These are phyloP conservation scores for Trichoderma harzianum DNA, from an alignment of 2,329 filamentous ascomycete genomes.

Conservation along the genomic window DNA sequence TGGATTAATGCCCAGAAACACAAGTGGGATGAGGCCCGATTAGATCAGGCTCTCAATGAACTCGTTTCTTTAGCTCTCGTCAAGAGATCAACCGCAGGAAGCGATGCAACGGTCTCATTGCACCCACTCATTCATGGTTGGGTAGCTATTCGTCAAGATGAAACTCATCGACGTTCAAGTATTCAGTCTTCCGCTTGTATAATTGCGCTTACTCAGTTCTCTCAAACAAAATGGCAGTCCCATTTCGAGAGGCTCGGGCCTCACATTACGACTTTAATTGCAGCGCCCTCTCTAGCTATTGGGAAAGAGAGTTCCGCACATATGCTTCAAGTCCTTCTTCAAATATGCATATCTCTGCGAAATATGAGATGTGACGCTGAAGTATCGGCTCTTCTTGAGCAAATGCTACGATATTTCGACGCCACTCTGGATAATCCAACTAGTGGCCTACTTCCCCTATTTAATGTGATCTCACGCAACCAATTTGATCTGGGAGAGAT, in stretches of 20 bases:
- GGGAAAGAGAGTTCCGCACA: neutral
- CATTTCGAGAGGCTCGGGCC: neutral
- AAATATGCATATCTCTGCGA: neutral
- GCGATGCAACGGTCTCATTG: neutral
- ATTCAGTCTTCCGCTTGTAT: conserved; percentile 2
- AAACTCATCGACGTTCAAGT: neutral
- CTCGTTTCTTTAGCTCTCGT: conserved; percentile 7
- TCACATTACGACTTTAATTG: neutral
- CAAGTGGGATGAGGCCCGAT: neutral
- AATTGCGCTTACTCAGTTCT: neutral
- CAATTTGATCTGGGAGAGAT: neutral
- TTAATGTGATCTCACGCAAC: neutral
- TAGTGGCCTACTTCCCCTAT: neutral
- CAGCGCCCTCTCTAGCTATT: neutral
- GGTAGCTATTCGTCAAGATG: conserved; percentile 1
- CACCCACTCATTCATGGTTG: conserved; percentile 12
- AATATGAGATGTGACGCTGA: neutral
- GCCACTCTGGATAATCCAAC: neutral
- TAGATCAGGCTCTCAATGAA: neutral
- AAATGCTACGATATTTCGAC: neutral
- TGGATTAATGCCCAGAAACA: neutral
- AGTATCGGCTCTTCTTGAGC: neutral
- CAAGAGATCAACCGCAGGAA: neutral
- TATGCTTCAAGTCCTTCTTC: neutral
- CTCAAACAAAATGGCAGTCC: neutral